Evolutionary conservation across 495 filamentous ascomycete species (phyloP).

Genomic region (Tuber borchii): DNA sequence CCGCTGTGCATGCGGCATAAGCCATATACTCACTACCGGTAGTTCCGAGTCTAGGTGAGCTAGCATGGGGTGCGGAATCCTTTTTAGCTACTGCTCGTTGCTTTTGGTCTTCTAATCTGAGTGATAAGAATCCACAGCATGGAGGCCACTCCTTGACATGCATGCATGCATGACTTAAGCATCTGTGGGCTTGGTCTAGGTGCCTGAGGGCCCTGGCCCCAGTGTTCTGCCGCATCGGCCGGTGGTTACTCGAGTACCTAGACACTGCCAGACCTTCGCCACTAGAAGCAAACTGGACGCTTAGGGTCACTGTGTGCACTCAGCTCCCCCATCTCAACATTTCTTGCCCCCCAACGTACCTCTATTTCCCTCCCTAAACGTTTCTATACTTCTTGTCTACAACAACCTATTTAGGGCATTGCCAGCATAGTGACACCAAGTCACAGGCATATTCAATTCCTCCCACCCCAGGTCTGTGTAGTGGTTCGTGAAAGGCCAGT

Average conservation of each 20-base stretch:
- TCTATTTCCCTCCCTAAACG: not conserved
- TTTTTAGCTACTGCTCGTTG: too few relatives aligned
- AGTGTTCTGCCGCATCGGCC: not conserved
- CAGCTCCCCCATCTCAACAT: not conserved
- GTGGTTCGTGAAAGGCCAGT: not conserved
- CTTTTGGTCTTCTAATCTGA: too few relatives aligned
- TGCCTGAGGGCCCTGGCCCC: not conserved
- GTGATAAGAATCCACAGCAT: too few relatives aligned
- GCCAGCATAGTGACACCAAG: not conserved
- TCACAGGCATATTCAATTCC: not conserved
- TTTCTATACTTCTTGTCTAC: not conserved
- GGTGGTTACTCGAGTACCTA: too few relatives aligned
- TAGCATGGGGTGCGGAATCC: too few relatives aligned
- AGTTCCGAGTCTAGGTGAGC: too few relatives aligned
- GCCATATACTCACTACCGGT: too few relatives aligned
- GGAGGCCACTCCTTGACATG: too few relatives aligned
- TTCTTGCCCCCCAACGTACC: not conserved
- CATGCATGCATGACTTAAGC: too few relatives aligned
- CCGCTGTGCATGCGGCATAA: too few relatives aligned
- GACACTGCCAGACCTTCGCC: too few relatives aligned
- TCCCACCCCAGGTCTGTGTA: too few relatives aligned
- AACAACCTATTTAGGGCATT: not conserved
- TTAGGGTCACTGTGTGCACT: not conserved
- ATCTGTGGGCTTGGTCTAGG: not conserved
- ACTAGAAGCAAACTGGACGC: not conserved